Percentiles rank a stretch among this genome's conserved stretches.
phyloP scores from a whole-genome alignment of 441 rosid genomes.

The Corymbia citriodora region DNA sequence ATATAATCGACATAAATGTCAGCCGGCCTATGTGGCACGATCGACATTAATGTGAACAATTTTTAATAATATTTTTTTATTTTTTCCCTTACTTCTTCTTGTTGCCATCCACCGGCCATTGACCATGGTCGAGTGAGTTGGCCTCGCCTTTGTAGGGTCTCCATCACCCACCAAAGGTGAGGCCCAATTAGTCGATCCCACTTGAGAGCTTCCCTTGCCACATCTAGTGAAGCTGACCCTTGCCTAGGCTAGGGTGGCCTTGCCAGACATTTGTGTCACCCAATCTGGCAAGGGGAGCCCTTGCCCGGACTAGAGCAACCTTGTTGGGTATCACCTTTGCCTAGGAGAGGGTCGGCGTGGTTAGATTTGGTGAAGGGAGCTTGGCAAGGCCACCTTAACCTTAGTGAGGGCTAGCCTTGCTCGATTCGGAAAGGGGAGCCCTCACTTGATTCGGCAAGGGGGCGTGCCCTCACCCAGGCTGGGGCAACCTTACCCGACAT shows the following conservation, averaged over 20 bases:
- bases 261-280: too few species aligned
- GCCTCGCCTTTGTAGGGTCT: neutral
- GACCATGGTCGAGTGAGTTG: accelerated
- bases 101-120: accelerated
- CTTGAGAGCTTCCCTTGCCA: neutral
- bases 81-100: accelerated
- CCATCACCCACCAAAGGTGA: neutral
- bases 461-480: too few species aligned
- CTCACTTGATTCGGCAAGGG: too few species aligned
- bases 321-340: neutral
- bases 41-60: accelerated
- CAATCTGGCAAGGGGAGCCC: too few species aligned
- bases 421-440: too few species aligned
- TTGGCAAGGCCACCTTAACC: too few species aligned
- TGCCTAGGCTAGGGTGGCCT: accelerated
- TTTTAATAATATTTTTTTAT: accelerated
- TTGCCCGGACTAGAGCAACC: accelerated
- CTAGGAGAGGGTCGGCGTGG: neutral
- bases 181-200: neutral
- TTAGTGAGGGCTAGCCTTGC: neutral
- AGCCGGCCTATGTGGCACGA: accelerated
- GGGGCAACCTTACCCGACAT: too few species aligned
- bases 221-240: neutral
- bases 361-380: neutral
- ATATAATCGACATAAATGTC: too few species aligned